Base-by-base conservation (phyloP, 2,329 filamentous ascomycete species). In the Colletotrichum somersetense region DNA sequence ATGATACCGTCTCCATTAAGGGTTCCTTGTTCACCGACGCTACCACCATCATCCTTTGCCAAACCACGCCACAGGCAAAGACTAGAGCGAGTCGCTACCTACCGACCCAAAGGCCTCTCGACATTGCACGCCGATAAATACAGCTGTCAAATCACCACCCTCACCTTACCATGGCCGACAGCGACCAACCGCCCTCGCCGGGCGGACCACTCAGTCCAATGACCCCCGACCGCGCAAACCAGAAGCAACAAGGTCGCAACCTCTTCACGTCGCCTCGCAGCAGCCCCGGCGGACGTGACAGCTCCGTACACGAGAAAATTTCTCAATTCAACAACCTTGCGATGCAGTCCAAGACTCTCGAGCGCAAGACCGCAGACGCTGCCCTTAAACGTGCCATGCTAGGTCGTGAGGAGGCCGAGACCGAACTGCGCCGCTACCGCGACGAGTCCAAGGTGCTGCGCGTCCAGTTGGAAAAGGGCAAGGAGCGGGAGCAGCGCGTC, bases 251-350 rank as follows among this genome's bases (percentile, higher is more conserved):
- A 75, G 78, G 80, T 66, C 78, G 81, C 48, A 81, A 82, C 20
- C 75, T 82, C 66, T 79, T 83, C 75, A 77, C 81, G 35, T 78
- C 82, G 50, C 76, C 76, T 56, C 80, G 78, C 74, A 78, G 72
- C 77, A 83, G 82, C 69, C 81, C 81, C 20, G 66, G 67, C 23
- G 70, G 66, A 33, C 86, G 89, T 74, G 88, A 90, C 73, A 89
- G 88, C 76, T 89, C 89, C 30, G 90, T 93, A 7, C 85, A 90
- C 76, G 89, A 91, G 72, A 89, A 91, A 77, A 91, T 93, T 74
- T 90, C 89, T 77, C 92, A 93, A 80, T 93, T 94, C 81, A 93
- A 94, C 83, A 88, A 86, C 69, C 85, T 94, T 46, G 88, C 91
- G 69, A 82, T 86, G 75, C 85, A 88, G 80, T 87, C 87, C 44